Conservation (phyloP, 2,329 filamentous ascomycete species). For the Fusarium euwallaceae region DNA sequence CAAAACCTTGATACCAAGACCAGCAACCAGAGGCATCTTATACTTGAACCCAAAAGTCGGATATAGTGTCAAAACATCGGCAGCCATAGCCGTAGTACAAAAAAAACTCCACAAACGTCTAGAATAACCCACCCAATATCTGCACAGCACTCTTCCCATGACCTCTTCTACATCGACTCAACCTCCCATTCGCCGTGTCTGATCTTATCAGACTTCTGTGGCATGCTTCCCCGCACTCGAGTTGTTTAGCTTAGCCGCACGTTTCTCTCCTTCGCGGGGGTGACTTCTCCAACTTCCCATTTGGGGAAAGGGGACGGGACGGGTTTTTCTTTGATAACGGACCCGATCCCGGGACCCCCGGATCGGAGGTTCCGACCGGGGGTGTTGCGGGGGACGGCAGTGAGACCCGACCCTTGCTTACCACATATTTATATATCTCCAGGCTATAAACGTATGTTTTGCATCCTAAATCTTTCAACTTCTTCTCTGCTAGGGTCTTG, state of each 20-base stretch:
- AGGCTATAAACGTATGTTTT: background rate
- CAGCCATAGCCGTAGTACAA: background rate
- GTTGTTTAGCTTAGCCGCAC: background rate
- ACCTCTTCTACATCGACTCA: background rate
- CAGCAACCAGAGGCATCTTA: background rate
- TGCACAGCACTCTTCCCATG: background rate
- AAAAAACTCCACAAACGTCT: background rate
- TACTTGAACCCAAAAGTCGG: background rate
- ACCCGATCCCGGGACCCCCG: background rate
- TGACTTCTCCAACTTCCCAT: background rate
- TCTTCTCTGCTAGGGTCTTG: background rate
- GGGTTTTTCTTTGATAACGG: background rate
- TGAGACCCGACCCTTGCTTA: background rate
- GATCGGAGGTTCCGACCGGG: background rate
- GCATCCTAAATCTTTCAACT: background rate
- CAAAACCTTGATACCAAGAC: background rate
- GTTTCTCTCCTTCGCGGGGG: background rate
- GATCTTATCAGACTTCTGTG: background rate
- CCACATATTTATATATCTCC: background rate
- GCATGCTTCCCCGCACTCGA: background rate
- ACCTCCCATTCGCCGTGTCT: background rate
- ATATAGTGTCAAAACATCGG: background rate
- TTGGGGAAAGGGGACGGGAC: background rate
- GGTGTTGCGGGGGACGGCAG: background rate
- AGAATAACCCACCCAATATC: background rate